Base-by-base conservation (phyloP, 768 basidiomycete species). In the Tylopilus intermedius region DNA sequence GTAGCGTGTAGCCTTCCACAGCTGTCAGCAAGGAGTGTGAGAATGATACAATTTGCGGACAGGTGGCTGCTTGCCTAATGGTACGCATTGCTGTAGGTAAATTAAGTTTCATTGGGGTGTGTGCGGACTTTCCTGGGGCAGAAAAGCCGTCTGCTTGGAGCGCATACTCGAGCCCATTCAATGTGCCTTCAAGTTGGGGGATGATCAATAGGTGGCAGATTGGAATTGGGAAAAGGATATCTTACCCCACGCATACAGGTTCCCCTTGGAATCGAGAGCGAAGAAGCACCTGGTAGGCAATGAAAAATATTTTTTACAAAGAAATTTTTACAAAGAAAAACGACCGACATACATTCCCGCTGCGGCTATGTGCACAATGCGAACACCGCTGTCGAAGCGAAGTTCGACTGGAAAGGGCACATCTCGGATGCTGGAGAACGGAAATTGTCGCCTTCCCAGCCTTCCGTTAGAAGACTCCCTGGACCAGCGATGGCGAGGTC, bases 161-260 rank as follows among this genome's bases (percentile, higher is more conserved):
- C 14, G 74, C 71, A 42, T 59, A 54, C 4, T 61, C 60, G 7
- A 64, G 66, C 1, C 81, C 82, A 56, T 86, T 72, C 57, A 90
- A 67, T 5, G 82, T 79, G 26, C 88, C 89, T 90, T 57, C 2
- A 8, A 4, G 38, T 86, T 48, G 8, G 15, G 14, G 14, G 41
- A 26, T 15, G n/a, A 51, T 61, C 49, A 51, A 51, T 27, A 38
- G 44, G 24, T 42, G 45, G 30, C 40, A 51, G 22, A 4, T 40
- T n/a, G 39, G 35, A 30, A 49, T 44, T 45, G 44, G 44, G 26
- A 43, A 44, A 26, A 29, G 7, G 32, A 45, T 24, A 6, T 11
- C 62, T 73, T 53, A 88, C 90, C 93, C 90, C 92, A 94, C n/a
- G 84, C 84, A 62, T 84, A 78, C 22, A 94, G 69, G 30, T 72